These are phyloP conservation scores for Pholiota adiposa DNA, from an alignment of 1,284 basidiomycete genomes.

Conservation along the genomic window DNA sequence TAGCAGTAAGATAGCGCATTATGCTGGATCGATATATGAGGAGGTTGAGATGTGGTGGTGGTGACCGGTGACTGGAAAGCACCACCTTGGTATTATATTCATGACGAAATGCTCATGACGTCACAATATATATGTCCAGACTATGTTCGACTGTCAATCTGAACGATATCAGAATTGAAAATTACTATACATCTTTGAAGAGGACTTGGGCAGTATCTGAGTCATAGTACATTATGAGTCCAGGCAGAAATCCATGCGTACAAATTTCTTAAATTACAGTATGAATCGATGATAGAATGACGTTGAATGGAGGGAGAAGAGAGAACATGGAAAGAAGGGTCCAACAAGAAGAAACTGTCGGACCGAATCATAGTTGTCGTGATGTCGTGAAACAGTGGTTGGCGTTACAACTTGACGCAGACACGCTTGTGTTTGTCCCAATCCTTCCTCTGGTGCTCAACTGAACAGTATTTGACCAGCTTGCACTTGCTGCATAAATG, in stretches of 20 bases:
- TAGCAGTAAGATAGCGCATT: constrained; percentile 77
- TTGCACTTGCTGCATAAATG: constrained; percentile 75
- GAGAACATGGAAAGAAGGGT: constrained; percentile 3
- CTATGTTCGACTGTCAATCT: too few species aligned
- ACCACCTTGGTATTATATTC: too few species aligned
- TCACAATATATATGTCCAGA: not conserved
- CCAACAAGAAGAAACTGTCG: not conserved
- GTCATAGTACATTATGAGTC: not conserved
- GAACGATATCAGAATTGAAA: not conserved
- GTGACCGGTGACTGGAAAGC: too few species aligned
- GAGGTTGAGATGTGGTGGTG: not conserved
- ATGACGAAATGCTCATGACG: not conserved
- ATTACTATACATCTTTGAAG: not conserved
- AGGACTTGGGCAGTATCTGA: not conserved
- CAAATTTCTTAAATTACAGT: not conserved
- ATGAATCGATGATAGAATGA: not conserved
- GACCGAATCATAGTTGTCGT: not conserved
- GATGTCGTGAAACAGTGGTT: not conserved
- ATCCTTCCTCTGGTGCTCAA: constrained; percentile 70
- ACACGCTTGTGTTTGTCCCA: constrained; percentile 76
- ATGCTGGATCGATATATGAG: too few species aligned
- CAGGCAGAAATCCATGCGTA: not conserved
- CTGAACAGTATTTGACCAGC: constrained; percentile 73
- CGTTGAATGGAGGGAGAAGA: not conserved
- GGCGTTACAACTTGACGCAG: constrained; percentile 41